Evolutionary conservation across 805 yeast species (phyloP).

Genomic region (Zygosaccharomyces rouxii): DNA sequence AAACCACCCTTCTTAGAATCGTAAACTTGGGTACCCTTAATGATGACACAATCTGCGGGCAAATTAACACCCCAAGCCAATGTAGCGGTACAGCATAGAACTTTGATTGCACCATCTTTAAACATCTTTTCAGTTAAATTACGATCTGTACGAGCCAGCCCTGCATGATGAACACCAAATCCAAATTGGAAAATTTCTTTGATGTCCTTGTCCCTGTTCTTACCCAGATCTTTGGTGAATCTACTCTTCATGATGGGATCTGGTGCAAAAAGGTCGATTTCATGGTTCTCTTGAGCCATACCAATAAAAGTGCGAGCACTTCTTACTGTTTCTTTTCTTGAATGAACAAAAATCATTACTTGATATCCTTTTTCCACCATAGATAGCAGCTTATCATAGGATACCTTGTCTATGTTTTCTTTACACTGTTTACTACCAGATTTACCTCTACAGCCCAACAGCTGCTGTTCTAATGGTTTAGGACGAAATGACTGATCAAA

Average conservation of each 20-base stretch:
- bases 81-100: constrained; percentile 92
- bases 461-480: constrained; percentile 83
- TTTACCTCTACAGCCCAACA: constrained; percentile 82
- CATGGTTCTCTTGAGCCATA: constrained; percentile 61
- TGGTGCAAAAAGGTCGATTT: constrained; percentile 42
- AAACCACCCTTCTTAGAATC: constrained; percentile 94
- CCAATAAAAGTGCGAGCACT: constrained; percentile 70
- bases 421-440: constrained; percentile 66
- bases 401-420: constrained; percentile 67
- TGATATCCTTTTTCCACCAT: constrained; percentile 71
- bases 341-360: constrained; percentile 95
- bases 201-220: constrained; percentile 72
- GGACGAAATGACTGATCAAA: constrained; percentile 94
- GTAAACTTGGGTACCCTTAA: constrained; percentile 95
- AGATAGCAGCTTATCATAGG: constrained; percentile 71
- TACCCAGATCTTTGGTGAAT: constrained; percentile 60
- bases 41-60: constrained; percentile 96
- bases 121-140: constrained; percentile 87
- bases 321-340: constrained; percentile 86
- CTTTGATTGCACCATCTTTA: constrained; percentile 77
- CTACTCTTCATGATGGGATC: constrained; percentile 29
- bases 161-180: constrained; percentile 95
- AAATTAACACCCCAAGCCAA: constrained; percentile 99
- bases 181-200: constrained; percentile 77
- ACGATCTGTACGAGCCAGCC: constrained; percentile 88